These are phyloP conservation scores for Gilbertella persicaria DNA, from an alignment of 371 early-diverging fungal genomes.

Conservation along the genomic window DNA sequence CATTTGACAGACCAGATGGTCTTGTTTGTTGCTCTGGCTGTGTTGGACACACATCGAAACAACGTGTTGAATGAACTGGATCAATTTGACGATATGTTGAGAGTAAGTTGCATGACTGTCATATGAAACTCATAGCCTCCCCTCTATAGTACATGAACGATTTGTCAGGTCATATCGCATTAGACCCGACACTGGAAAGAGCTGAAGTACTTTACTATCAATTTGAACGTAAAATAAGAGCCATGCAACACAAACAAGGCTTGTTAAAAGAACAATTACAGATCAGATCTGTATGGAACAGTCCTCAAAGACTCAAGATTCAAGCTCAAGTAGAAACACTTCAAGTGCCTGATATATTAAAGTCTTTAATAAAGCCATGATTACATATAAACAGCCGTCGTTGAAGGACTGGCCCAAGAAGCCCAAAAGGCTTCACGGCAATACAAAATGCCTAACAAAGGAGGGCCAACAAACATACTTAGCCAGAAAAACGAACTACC, in stretches of 20 bases:
- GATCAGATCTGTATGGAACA: constrained; percentile 43
- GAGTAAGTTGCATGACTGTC: constrained; percentile 45
- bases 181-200: constrained; percentile 74
- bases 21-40: constrained; percentile 88
- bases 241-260: constrained; percentile 49
- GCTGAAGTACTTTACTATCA: constrained; percentile 81
- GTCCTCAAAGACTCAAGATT: constrained; percentile 24
- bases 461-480: constrained; percentile 79
- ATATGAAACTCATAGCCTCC: neutral
- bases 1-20: constrained; percentile 78
- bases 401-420: neutral
- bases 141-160: constrained; percentile 81
- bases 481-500: constrained; percentile 91
- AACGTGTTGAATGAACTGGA: constrained; percentile 70
- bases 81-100: constrained; percentile 89
- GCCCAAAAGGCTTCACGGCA: constrained; percentile 57
- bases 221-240: constrained; percentile 61
- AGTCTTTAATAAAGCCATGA: constrained; percentile 5
- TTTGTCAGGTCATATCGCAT: constrained; percentile 71
- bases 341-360: constrained; percentile 14
- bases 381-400: neutral
- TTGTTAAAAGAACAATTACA: constrained; percentile 35
- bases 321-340: constrained; percentile 32
- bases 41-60: constrained; percentile 81
- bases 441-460: constrained; percentile 78